Evolutionary conservation across 768 basidiomycete species (phyloP).

Genomic region (Pisolithus tinctorius): DNA sequence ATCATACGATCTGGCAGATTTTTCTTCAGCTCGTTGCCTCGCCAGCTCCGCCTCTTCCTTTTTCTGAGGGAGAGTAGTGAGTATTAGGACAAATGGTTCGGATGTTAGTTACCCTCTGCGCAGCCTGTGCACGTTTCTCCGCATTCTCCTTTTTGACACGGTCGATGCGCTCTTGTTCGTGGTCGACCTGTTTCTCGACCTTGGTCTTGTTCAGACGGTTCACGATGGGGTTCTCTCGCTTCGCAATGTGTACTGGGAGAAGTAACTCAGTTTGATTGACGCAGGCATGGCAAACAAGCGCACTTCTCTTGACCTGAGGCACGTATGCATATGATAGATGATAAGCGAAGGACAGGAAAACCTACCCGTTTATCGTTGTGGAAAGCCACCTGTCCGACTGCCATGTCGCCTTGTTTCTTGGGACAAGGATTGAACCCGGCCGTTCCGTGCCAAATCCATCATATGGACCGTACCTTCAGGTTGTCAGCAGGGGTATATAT

Average conservation of each 20-base stretch:
- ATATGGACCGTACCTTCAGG: conserved; percentile 58
- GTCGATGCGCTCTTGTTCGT: conserved; percentile 82
- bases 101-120: conserved; percentile 49
- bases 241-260: conserved; percentile 62
- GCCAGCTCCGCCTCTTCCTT: conserved; percentile 75
- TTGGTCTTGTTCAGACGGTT: conserved; percentile 96
- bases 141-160: conserved; percentile 73
- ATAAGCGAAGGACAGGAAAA: not conserved
- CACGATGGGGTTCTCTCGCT: conserved; percentile 83
- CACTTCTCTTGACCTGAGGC: conserved; percentile 76
- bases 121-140: conserved; percentile 51
- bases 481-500: conserved; percentile 94
- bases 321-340: not conserved
- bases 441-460: not conserved
- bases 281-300: not conserved
- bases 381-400: conserved; percentile 92
- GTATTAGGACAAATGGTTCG: not conserved
- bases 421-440: not conserved
- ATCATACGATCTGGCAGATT: conserved; percentile 84
- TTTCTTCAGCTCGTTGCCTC: conserved; percentile 74
- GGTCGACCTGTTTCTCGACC: conserved; percentile 74
- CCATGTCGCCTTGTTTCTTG: conserved; percentile 98
- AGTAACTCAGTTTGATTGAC: not conserved
- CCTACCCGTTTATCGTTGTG: conserved; percentile 81
- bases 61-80: conserved; percentile 40